Evolutionary conservation across 2,329 filamentous ascomycete species (phyloP), one percentile per base, ranked within the genome.

Genomic region (Ophiostoma montium): DNA sequence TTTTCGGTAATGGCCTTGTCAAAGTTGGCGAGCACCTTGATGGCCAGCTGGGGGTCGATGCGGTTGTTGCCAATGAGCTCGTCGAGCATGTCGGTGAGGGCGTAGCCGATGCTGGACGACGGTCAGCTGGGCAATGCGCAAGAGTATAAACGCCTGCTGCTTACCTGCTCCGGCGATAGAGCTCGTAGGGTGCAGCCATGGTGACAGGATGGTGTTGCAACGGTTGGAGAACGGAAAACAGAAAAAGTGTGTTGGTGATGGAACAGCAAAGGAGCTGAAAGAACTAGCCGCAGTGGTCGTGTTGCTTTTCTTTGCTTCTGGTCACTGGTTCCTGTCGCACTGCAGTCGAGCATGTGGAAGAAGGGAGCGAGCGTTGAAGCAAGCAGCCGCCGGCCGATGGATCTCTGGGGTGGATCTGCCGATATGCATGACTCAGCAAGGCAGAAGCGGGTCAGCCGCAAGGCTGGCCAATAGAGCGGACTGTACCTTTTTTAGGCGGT

Each of bases 151-250:
- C n/a, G n/a, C n/a, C n/a, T n/a, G n/a, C 48, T 49, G 54, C 55
- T 49, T 86, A 96, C 92, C 90, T 96, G 80, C 88, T 95, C 71
- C 89, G 84, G 61, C 92, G 86, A 68, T 98, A 98, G 62, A 98
- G 82, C 78, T 98, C 92, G 68, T 96, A 98, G 72, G 78, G 74
- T 35, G 54, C 56, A 41, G 57, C 57, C 58, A 62, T 60, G 33
- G 52, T 52, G 39, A n/a, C n/a, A n/a, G 35, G 18, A n/a, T 39
- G 21, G n/a, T n/a, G n/a, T n/a, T n/a, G n/a, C n/a, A 21, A 10
- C 16, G 46, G 11, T 9, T 16, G 35, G 35, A 21, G 10, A 38
- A 7, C n/a, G n/a, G n/a, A n/a, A n/a, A n/a, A n/a, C n/a, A n/a
- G n/a, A n/a, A n/a, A n/a, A n/a, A n/a, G n/a, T n/a, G n/a, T n/a